phyloP scores from a whole-genome alignment of 176 grass and related monocot genomes.

The Oryza coarctata region DNA sequence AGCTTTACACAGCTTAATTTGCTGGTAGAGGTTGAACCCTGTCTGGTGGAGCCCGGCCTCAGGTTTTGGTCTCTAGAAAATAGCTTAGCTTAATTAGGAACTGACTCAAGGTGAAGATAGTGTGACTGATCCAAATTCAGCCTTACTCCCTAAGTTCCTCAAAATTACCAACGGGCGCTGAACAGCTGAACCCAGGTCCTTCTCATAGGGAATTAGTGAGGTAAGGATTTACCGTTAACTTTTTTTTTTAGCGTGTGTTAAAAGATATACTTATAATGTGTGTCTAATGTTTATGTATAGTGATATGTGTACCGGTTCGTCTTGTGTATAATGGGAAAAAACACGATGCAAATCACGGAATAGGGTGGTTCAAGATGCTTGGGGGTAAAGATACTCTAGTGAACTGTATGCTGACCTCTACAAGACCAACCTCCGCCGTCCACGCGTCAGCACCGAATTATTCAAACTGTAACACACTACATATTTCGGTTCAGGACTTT shows the following conservation, averaged over 20 bases:
- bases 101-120: not conserved
- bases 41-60: not conserved
- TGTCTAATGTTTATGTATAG: too few species aligned
- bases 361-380: not conserved
- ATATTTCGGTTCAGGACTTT: not conserved
- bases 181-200: not conserved
- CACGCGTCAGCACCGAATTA: not conserved
- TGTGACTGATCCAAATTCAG: not conserved
- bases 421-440: not conserved
- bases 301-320: too few species aligned
- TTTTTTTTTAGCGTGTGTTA: too few species aligned
- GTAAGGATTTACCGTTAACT: too few species aligned
- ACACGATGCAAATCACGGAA: not conserved
- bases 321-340: not conserved
- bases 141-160: not conserved
- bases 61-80: not conserved
- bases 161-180: not conserved
- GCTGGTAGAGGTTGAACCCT: not conserved
- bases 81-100: not conserved
- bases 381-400: not conserved
- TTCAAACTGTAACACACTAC: slow-evolving; percentile 28
- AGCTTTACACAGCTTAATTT: not conserved
- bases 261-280: too few species aligned
- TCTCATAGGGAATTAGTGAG: not conserved
- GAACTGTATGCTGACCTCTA: not conserved